phyloP scores from a whole-genome alignment of 176 grass and related monocot species.

The Pontederia crassipes region DNA sequence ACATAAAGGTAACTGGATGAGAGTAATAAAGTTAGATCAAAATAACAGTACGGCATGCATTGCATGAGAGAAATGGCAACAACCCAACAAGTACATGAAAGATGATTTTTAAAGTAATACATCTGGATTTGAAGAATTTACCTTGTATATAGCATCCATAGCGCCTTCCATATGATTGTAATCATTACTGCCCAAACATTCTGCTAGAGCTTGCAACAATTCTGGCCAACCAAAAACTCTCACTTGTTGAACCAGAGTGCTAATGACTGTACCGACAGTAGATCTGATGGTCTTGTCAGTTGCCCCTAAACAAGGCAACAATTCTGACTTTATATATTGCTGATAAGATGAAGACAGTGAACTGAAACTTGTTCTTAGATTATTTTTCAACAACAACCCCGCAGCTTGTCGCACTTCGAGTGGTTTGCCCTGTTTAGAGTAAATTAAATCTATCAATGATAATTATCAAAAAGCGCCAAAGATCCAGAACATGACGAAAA shows the following conservation, averaged over 20 bases:
- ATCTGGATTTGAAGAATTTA: conserved; percentile 12
- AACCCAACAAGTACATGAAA: not conserved
- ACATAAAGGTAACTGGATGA: no score
- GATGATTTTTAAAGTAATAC: not conserved
- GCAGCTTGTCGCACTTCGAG: conserved; percentile 91
- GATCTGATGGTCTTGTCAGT: conserved; percentile 65
- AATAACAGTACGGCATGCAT: no score
- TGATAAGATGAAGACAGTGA: conserved; percentile 49
- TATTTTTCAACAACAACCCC: conserved; percentile 82
- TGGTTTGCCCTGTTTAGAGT: conserved; percentile 47
- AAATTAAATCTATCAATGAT: not conserved
- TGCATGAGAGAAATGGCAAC: no score
- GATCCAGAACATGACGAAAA: no score
- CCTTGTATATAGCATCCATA: conserved; percentile 97
- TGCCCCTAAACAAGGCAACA: conserved; percentile 79
- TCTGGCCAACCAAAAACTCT: conserved; percentile 77
- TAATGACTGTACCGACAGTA: conserved; percentile 84
- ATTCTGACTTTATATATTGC: conserved; percentile 72
- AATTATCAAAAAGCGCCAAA: no score
- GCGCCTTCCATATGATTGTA: conserved; percentile 96
- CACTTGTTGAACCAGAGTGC: conserved; percentile 82
- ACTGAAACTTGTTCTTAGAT: conserved; percentile 48
- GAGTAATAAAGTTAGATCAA: no score
- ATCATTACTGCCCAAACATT: conserved; percentile 79
- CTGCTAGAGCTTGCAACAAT: conserved; percentile 67